Conservation (phyloP, 345 rosid genomes). For the Hibiscus tridactylites region DNA sequence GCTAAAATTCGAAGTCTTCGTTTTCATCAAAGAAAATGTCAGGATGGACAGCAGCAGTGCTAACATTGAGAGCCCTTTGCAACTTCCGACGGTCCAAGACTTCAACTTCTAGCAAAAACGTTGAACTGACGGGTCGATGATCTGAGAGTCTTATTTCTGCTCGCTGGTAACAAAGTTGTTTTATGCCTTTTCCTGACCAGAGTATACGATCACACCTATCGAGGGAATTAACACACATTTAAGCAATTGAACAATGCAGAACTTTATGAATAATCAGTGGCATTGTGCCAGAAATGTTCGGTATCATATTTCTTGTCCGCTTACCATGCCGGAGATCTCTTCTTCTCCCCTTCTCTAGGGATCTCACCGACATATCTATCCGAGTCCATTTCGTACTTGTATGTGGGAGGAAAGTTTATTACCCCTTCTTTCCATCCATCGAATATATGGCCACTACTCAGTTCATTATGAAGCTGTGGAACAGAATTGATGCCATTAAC, state of each 20-base stretch:
- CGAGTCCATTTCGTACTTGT: slow-evolving; percentile 82
- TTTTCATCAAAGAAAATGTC: slow-evolving; percentile 40
- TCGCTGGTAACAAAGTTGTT: slow-evolving; percentile 62
- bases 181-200: slow-evolving; percentile 79
- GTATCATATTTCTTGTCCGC: background rate
- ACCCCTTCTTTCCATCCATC: slow-evolving; percentile 90
- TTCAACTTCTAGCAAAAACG: slow-evolving; percentile 65
- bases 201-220: slow-evolving; percentile 92
- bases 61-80: slow-evolving; percentile 64
- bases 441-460: slow-evolving; percentile 66
- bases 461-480: slow-evolving; percentile 67
- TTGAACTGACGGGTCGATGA: slow-evolving; percentile 92
- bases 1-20: slow-evolving; percentile 12
- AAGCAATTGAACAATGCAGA: background rate
- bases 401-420: slow-evolving; percentile 85
- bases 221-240: background rate
- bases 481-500: slow-evolving; percentile 8
- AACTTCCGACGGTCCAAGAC: slow-evolving; percentile 74
- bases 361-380: slow-evolving; percentile 80
- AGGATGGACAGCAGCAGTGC: slow-evolving; percentile 68
- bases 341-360: slow-evolving; percentile 78
- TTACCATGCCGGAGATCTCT: slow-evolving; percentile 98
- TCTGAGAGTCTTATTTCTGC: slow-evolving; percentile 66
- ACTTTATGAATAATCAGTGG: background rate
- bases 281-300: background rate